Conservation (phyloP, 2,329 filamentous ascomycete genomes). For the Fonsecaea multimorphosa region DNA sequence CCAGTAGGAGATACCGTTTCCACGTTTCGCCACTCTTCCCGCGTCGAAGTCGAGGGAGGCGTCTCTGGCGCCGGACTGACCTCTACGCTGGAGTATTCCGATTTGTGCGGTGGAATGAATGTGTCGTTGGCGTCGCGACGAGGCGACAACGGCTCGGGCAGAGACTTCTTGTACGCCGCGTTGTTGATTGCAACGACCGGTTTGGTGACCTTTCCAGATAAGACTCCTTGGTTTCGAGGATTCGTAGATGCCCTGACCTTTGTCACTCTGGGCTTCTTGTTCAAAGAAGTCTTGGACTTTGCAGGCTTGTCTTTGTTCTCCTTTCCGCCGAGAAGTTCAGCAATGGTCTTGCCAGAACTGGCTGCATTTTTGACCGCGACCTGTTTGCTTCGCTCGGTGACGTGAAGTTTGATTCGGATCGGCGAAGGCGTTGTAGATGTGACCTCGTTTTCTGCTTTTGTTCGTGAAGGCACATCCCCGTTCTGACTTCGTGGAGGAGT, state of each 20-base stretch:
- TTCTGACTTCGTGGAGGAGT: constrained; percentile 52
- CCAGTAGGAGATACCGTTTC: constrained; percentile 37
- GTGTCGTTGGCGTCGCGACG: constrained; percentile 33
- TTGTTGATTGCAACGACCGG: constrained; percentile 18
- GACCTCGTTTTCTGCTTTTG: not conserved
- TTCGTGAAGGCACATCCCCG: constrained; percentile 24
- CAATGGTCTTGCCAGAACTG: constrained; percentile 35
- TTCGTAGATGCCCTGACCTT: constrained; percentile 25
- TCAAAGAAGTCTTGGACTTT: constrained; percentile 35
- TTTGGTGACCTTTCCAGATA: constrained; percentile 35
- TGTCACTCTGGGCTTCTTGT: constrained; percentile 28
- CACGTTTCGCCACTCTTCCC: constrained; percentile 29
- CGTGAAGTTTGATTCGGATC: constrained; percentile 31
- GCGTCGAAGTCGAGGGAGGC: constrained; percentile 25
- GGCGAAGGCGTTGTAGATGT: constrained; percentile 21
- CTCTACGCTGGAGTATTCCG: constrained; percentile 31
- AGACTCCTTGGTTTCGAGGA: constrained; percentile 23
- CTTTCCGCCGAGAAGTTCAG: constrained; percentile 38
- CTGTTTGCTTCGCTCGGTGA: constrained; percentile 39
- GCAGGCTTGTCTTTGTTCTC: constrained; percentile 29
- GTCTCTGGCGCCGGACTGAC: constrained; percentile 35
- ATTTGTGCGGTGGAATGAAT: constrained; percentile 16
- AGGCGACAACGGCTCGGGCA: constrained; percentile 32
- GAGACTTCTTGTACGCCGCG: constrained; percentile 27
- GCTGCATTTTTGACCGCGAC: constrained; percentile 37